phyloP scores from a whole-genome alignment of 768 basidiomycete species.

The Kwoniella botswanensis region DNA sequence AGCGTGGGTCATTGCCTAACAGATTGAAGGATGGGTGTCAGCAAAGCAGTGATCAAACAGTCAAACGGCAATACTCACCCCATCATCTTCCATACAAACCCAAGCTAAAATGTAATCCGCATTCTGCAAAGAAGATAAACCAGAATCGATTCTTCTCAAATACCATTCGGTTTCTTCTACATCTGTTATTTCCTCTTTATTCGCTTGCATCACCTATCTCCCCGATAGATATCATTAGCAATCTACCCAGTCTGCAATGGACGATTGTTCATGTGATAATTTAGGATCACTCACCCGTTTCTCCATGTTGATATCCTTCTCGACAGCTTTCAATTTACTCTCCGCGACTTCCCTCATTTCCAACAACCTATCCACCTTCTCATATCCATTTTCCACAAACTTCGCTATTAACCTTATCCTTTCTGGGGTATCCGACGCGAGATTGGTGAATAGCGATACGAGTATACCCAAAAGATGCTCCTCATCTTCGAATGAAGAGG shows the following conservation, averaged over 20 bases:
- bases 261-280: neutral
- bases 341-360: slow-evolving; percentile 79
- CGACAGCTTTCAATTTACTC: slow-evolving; percentile 66
- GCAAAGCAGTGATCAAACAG: slow-evolving; percentile 7
- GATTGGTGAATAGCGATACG: slow-evolving; percentile 86
- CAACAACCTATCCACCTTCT: slow-evolving; percentile 90
- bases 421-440: slow-evolving; percentile 81
- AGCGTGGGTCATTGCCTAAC: slow-evolving; percentile 77
- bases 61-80: slow-evolving; percentile 65
- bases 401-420: slow-evolving; percentile 86
- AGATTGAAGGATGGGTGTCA: slow-evolving; percentile 7
- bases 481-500: slow-evolving; percentile 72
- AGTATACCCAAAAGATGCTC: slow-evolving; percentile 88
- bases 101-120: slow-evolving; percentile 94
- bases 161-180: slow-evolving; percentile 81
- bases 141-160: slow-evolving; percentile 82
- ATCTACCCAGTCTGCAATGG: neutral
- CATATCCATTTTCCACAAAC: slow-evolving; percentile 90
- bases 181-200: slow-evolving; percentile 65
- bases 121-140: slow-evolving; percentile 85
- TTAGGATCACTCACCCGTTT: slow-evolving; percentile 64
- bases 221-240: neutral
- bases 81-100: slow-evolving; percentile 97
- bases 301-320: slow-evolving; percentile 73
- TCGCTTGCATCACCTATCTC: slow-evolving; percentile 64